Percentiles rank a stretch among this genome's conserved stretches.
Evolutionary conservation across 2,329 filamentous ascomycete species (phyloP).

Genomic region (Ophiostoma quercus): DNA sequence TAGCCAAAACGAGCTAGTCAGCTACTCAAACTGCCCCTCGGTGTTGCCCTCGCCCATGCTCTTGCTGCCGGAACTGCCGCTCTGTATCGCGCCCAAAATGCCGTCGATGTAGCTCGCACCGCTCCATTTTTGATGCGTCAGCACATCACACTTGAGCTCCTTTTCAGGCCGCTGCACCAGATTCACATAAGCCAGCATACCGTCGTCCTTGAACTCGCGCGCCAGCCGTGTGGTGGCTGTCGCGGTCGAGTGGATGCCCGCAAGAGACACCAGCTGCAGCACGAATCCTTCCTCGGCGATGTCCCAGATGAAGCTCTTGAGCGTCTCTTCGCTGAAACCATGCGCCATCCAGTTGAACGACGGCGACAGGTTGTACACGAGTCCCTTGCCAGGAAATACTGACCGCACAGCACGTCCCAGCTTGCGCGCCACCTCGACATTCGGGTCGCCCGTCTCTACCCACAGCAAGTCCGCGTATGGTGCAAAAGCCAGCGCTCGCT

Average conservation of each 20-base stretch:
- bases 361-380: slow-evolving; percentile 94
- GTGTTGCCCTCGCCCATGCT: slow-evolving; percentile 96
- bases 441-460: slow-evolving; percentile 92
- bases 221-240: slow-evolving; percentile 68
- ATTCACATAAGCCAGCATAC: slow-evolving; percentile 97
- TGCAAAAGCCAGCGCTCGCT: slow-evolving; percentile 84
- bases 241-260: slow-evolving; percentile 61
- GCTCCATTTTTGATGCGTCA: slow-evolving; percentile 88
- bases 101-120: slow-evolving; percentile 72
- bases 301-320: slow-evolving; percentile 95
- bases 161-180: slow-evolving; percentile 85
- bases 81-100: slow-evolving; percentile 83
- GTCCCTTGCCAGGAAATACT: slow-evolving; percentile 69
- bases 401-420: slow-evolving; percentile 73
- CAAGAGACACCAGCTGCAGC: slow-evolving; percentile 61
- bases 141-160: slow-evolving; percentile 82
- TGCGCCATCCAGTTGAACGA: slow-evolving; percentile 99
- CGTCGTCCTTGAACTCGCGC: slow-evolving; percentile 76
- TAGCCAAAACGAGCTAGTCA: background rate
- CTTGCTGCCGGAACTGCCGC: slow-evolving; percentile 80
- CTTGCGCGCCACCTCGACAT: slow-evolving; percentile 66
- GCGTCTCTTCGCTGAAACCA: slow-evolving; percentile 74
- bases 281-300: slow-evolving; percentile 81
- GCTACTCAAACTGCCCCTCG: slow-evolving; percentile 57
- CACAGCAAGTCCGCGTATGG: slow-evolving; percentile 93